Percentiles rank a stretch among this genome's conserved stretches.
Evolutionary conservation across 2,329 filamentous ascomycete genomes (phyloP).

Genomic region (Pseudocercospora fuligena): DNA sequence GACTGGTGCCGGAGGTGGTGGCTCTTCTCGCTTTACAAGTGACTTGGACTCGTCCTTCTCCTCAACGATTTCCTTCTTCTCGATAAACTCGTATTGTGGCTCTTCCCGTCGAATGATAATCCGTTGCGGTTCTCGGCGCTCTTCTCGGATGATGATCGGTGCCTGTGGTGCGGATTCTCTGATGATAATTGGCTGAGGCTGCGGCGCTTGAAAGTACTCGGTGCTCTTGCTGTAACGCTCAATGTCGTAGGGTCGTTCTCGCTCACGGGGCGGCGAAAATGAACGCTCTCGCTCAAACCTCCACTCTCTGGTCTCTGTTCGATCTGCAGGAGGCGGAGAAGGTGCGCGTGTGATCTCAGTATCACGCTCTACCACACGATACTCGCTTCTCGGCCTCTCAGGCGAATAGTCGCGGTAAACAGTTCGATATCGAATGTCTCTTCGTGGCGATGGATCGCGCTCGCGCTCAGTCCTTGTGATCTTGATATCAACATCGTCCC

Average conservation of each 20-base stretch:
- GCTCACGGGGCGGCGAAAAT: constrained; percentile 49
- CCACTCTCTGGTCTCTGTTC: constrained; percentile 55
- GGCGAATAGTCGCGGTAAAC: constrained; percentile 38
- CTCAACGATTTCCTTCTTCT: constrained; percentile 59
- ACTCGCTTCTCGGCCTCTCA: constrained; percentile 41
- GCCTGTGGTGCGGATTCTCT: constrained; percentile 50
- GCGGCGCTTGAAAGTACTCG: constrained; percentile 55
- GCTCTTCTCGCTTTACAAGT: constrained; percentile 48
- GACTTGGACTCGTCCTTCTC: constrained; percentile 53
- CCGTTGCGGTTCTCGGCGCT: constrained; percentile 48
- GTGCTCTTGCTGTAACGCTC: constrained; percentile 59
- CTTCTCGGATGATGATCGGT: constrained; percentile 61
- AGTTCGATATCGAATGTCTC: constrained; percentile 41
- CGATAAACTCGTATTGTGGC: constrained; percentile 64
- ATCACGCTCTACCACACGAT: constrained; percentile 45
- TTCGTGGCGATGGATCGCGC: constrained; percentile 33
- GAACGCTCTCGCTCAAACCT: constrained; percentile 58
- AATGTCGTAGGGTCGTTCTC: constrained; percentile 50
- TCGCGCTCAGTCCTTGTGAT: constrained; percentile 46
- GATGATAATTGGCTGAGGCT: constrained; percentile 56
- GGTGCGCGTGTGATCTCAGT: constrained; percentile 38
- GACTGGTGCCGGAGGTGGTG: constrained; percentile 40
- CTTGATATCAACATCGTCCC: constrained; percentile 38
- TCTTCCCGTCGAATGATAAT: constrained; percentile 62
- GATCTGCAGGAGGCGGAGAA: constrained; percentile 48